Conservation (phyloP, 2,329 filamentous ascomycete species). For the Ambrosiella xylebori region DNA sequence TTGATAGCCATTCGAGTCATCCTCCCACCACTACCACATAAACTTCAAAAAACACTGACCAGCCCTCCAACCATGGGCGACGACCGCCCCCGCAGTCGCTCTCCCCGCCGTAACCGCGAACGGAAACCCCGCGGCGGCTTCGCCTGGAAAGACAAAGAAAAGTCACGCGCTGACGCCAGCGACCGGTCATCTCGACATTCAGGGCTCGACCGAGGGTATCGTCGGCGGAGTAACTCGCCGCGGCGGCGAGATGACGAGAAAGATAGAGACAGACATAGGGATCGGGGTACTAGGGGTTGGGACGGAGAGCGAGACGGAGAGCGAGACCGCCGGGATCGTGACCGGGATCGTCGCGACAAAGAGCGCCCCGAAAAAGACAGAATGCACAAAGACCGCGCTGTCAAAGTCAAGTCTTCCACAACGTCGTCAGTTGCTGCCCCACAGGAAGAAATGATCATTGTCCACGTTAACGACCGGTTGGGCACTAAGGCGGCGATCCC, state of each 20-base stretch:
- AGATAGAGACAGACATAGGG: constrained; percentile 15
- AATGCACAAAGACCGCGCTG: constrained; percentile 18
- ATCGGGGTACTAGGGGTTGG: constrained; percentile 18
- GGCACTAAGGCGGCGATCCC: constrained; percentile 92
- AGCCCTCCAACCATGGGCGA: neutral
- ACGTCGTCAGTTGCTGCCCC: constrained; percentile 12
- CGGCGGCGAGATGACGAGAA: constrained; percentile 1
- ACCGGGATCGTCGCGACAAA: constrained; percentile 15
- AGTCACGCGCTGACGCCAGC: constrained; percentile 21
- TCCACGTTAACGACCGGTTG: constrained; percentile 85
- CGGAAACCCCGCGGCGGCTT: constrained; percentile 25
- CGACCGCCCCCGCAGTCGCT: constrained; percentile 1
- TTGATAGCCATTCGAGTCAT: neutral
- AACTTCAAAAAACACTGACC: neutral
- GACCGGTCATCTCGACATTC: constrained; percentile 19
- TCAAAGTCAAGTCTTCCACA: constrained; percentile 9
- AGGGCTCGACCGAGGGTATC: constrained; percentile 22
- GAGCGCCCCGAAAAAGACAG: constrained; percentile 22
- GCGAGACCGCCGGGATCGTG: constrained; percentile 18
- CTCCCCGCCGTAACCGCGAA: constrained; percentile 23
- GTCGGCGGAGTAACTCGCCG: constrained; percentile 14
- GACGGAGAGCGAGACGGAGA: constrained; percentile 17
- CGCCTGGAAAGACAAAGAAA: constrained; percentile 36
- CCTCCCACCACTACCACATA: neutral
- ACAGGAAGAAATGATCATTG: constrained; percentile 72